phyloP scores from a whole-genome alignment of 768 basidiomycete genomes.

The Gautieria morchelliformis region DNA sequence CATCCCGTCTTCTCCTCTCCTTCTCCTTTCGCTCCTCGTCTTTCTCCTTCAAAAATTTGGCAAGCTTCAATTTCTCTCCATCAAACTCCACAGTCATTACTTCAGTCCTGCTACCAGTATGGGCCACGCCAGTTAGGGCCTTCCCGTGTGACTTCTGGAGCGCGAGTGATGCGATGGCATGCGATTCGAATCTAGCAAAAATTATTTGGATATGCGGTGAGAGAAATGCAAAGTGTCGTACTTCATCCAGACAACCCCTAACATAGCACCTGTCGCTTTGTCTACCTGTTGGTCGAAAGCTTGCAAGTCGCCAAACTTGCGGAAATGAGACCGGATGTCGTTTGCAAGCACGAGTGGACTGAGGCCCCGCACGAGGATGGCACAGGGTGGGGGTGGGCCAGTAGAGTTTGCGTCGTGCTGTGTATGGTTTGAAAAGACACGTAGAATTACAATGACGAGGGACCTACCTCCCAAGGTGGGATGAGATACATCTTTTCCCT shows the following conservation, averaged over 20 bases:
- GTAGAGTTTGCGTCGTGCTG: conserved; percentile 72
- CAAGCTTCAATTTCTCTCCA: conserved; percentile 54
- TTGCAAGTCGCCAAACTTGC: conserved; percentile 47
- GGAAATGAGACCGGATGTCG: conserved; percentile 58
- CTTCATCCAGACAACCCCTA: conserved; percentile 74
- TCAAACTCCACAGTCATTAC: conserved; percentile 75
- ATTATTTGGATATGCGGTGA: not conserved
- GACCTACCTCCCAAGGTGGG: conserved; percentile 4
- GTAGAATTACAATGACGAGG: not conserved
- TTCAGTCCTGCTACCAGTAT: conserved; percentile 35
- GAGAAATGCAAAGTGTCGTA: conserved; percentile 24
- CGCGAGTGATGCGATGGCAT: conserved; percentile 62
- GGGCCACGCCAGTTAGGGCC: conserved; percentile 37
- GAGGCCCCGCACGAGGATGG: conserved; percentile 64
- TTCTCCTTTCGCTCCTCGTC: conserved; percentile 41
- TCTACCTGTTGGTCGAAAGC: conserved; percentile 76
- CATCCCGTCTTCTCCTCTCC: conserved; percentile 33
- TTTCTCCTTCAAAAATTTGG: conserved; percentile 56
- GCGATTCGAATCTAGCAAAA: conserved; percentile 24
- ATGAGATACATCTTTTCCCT: conserved; percentile 6
- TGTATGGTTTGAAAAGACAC: not conserved
- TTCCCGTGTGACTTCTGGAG: conserved; percentile 59
- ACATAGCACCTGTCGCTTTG: conserved; percentile 64
- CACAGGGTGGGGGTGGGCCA: conserved; percentile 62
- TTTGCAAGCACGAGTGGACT: conserved; percentile 61